Evolutionary conservation across 2,329 filamentous ascomycete species (phyloP).

Genomic region (Calonectria ilicicola): DNA sequence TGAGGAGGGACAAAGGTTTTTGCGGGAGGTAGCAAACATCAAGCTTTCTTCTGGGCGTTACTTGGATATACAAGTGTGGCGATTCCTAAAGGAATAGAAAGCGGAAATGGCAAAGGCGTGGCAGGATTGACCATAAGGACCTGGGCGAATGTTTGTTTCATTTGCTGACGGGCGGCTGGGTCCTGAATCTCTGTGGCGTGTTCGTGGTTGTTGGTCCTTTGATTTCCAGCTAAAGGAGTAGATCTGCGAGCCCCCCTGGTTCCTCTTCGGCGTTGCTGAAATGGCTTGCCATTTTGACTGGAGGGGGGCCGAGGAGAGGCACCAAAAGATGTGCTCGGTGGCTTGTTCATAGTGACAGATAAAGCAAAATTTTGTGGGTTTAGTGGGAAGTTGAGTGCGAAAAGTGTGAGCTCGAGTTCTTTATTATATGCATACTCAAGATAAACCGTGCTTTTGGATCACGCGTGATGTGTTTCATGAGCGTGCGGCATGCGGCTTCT

Average conservation of each 20-base stretch:
- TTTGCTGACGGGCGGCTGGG: constrained; percentile 30
- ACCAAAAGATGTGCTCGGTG: background rate
- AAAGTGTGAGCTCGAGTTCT: too few species aligned
- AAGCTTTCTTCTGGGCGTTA: background rate
- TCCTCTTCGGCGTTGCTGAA: background rate
- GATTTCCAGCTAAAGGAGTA: background rate
- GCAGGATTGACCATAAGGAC: constrained; percentile 30
- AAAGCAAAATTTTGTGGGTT: too few species aligned
- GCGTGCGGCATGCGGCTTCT: background rate
- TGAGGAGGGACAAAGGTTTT: background rate
- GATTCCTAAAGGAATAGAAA: constrained; percentile 19
- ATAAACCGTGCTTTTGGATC: background rate
- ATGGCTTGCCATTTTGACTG: background rate
- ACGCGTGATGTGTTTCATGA: background rate
- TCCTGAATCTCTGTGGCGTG: constrained; percentile 20
- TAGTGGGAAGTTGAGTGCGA: background rate
- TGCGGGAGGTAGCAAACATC: too few species aligned
- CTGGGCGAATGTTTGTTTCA: constrained; percentile 32
- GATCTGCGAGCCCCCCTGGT: constrained; percentile 18
- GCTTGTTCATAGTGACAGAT: background rate
- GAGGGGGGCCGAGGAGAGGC: background rate
- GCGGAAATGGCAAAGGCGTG: constrained; percentile 28
- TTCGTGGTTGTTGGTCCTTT: background rate
- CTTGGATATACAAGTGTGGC: constrained; percentile 23
- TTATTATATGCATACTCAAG: background rate